phyloP scores from a whole-genome alignment of 1,284 basidiomycete genomes.

The Trichosporon asahii region DNA sequence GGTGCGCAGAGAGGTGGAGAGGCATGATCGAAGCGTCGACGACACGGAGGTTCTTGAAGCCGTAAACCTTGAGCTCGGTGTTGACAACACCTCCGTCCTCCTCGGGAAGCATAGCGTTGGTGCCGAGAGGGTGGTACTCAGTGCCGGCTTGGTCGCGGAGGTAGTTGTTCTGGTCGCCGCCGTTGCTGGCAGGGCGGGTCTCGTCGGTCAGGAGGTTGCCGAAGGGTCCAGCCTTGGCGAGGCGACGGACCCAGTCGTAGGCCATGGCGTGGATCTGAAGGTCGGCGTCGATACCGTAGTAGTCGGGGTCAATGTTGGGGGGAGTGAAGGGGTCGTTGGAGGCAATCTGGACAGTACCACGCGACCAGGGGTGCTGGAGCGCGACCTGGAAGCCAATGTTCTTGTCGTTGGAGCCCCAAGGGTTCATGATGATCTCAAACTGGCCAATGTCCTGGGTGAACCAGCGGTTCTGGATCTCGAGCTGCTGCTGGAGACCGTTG shows the following conservation, averaged over 20 bases:
- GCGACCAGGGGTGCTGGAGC: constrained; percentile 51
- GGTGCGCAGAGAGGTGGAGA: constrained; percentile 50
- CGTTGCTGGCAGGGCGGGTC: constrained; percentile 27
- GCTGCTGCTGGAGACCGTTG: constrained; percentile 41
- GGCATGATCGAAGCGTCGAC: constrained; percentile 55
- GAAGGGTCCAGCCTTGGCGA: constrained; percentile 40
- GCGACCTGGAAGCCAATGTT: constrained; percentile 39
- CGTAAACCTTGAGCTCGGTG: constrained; percentile 62
- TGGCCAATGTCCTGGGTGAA: constrained; percentile 42
- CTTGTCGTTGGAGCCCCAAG: constrained; percentile 32
- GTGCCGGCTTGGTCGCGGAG: constrained; percentile 42
- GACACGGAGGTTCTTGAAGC: constrained; percentile 56
- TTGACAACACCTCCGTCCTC: constrained; percentile 65
- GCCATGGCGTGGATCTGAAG: constrained; percentile 41
- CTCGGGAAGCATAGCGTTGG: constrained; percentile 65
- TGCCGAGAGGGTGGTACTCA: constrained; percentile 61
- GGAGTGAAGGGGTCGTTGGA: constrained; percentile 58
- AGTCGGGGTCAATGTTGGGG: constrained; percentile 63
- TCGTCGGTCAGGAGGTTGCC: constrained; percentile 35
- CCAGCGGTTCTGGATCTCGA: constrained; percentile 39
- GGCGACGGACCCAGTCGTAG: constrained; percentile 36
- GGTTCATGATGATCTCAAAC: constrained; percentile 48
- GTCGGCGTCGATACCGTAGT: constrained; percentile 54
- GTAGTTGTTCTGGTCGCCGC: constrained; percentile 41
- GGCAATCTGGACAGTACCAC: constrained; percentile 56